These are phyloP conservation scores for Gastrolobium bilobum DNA, from an alignment of 306 rosid species.

Conservation along the genomic window DNA sequence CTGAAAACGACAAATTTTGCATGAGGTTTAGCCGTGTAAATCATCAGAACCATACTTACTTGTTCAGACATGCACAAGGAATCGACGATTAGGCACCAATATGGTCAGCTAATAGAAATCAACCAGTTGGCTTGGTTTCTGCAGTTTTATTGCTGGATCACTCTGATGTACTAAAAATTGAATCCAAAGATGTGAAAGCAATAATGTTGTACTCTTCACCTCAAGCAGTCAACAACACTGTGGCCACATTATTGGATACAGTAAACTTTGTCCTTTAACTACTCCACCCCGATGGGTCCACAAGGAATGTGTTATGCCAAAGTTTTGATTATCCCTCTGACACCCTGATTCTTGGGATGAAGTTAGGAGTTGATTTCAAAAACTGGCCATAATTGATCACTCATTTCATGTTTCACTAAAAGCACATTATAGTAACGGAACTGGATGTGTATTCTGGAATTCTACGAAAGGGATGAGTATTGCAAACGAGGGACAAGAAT, in stretches of 20 bases:
- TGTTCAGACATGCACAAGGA: no score
- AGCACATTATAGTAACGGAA: background rate
- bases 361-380: conserved; percentile 43
- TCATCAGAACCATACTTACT: no score
- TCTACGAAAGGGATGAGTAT: background rate
- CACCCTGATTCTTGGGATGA: conserved; percentile 40
- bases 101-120: conserved; percentile 1
- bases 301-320: conserved; percentile 23
- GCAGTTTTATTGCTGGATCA: background rate
- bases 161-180: conserved; percentile 23
- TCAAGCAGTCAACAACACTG: background rate
- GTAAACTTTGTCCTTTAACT: conserved; percentile 42
- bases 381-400: background rate
- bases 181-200: background rate
- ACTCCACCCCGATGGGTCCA: background rate
- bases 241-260: conserved; percentile 8
- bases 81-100: background rate
- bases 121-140: background rate
- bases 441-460: conserved; percentile 26
- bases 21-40: no score
- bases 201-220: conserved; percentile 2
- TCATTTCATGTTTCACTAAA: no score
- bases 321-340: conserved; percentile 47
- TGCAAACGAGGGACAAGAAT: background rate
- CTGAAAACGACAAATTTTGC: no score